Evolutionary conservation across 2,329 filamentous ascomycete genomes (phyloP).

Genomic region (Ceratocystis variospora): DNA sequence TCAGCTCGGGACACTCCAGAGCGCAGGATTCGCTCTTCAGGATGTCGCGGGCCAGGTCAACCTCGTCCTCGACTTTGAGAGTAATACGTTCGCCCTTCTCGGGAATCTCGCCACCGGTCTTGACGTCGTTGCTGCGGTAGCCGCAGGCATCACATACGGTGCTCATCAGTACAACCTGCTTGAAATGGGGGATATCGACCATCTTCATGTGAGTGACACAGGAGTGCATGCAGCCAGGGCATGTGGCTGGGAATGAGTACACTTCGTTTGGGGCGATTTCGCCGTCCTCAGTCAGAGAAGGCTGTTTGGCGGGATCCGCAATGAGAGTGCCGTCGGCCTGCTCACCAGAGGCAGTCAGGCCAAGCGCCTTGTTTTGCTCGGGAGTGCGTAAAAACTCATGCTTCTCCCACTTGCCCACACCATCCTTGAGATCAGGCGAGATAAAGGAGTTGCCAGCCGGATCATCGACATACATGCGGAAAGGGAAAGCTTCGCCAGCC

Average conservation of each 20-base stretch:
- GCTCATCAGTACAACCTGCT: conserved; percentile 91
- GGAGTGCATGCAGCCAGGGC: conserved; percentile 74
- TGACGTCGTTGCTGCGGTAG: conserved; percentile 92
- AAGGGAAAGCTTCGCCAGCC: conserved; percentile 64
- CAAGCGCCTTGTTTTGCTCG: conserved; percentile 76
- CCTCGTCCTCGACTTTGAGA: conserved; percentile 51
- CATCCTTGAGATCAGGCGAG: conserved; percentile 66
- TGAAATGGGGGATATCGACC: conserved; percentile 96
- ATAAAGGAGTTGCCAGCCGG: conserved; percentile 95
- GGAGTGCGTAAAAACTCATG: conserved; percentile 68
- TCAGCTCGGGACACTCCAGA: conserved; percentile 73
- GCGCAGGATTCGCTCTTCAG: conserved; percentile 91
- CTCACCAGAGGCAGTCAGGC: conserved; percentile 48
- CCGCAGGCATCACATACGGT: conserved; percentile 86
- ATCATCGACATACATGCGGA: conserved; percentile 79
- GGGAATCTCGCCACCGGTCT: conserved; percentile 88
- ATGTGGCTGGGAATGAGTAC: conserved; percentile 82
- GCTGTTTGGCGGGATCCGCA: conserved; percentile 22
- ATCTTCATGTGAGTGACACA: conserved; percentile 97
- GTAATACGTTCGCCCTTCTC: conserved; percentile 73
- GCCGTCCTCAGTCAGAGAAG: conserved; percentile 39
- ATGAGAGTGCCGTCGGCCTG: conserved; percentile 25
- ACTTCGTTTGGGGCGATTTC: conserved; percentile 87
- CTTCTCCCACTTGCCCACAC: conserved; percentile 77
- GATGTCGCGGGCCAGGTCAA: conserved; percentile 80